Base-by-base conservation (phyloP, 805 yeast genomes). In the Yamadazyma sp. region DNA sequence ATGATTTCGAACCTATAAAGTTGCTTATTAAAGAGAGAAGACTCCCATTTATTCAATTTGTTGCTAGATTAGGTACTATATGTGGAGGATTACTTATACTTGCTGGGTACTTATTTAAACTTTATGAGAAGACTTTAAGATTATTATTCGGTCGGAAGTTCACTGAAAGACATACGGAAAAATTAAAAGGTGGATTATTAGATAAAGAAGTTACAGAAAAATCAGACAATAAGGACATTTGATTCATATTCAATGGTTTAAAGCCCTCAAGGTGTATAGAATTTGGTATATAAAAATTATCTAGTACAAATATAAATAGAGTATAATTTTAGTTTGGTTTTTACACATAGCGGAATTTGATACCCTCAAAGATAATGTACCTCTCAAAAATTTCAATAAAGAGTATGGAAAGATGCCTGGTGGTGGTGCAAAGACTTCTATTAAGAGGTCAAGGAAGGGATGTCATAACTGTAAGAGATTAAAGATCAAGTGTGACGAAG, bases 1-100 rank as follows among this genome's bases (percentile, higher is more conserved):
- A 89, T 56, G 87, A 87, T 46, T 87, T 93, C 55, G 98, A 93
- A 50, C 91, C 97, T 4, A 76, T 93, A 27, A 74, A 80, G 30
- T 70, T 93, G 47, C 59, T 75, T 3, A 70, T 88, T 14, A 69
- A 69, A 17, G 97, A 91, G 51, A 69, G 62, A 35, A 71, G 98
- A 43, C 67, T 91, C 26, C 72, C 91, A 4, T 91, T 91, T 54
- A 54, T 78, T 27, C 86, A 82, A 49, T 91, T 91, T 58, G 61
- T 87, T 7, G 76, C 87, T 8, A 75, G 89, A 45, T 60, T 89
- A 31, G 82, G 83, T 6, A 89, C 95, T 3, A 82, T 91, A 10
- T 53, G 81, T 14, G 95, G 97, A 10, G 96, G 97, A 9, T 59
- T 87, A 10, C 65, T 85, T 38, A 78, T 87, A 16, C 62, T 78